phyloP scores from a whole-genome alignment of 495 filamentous ascomycete genomes.

The Poronia punctata region DNA sequence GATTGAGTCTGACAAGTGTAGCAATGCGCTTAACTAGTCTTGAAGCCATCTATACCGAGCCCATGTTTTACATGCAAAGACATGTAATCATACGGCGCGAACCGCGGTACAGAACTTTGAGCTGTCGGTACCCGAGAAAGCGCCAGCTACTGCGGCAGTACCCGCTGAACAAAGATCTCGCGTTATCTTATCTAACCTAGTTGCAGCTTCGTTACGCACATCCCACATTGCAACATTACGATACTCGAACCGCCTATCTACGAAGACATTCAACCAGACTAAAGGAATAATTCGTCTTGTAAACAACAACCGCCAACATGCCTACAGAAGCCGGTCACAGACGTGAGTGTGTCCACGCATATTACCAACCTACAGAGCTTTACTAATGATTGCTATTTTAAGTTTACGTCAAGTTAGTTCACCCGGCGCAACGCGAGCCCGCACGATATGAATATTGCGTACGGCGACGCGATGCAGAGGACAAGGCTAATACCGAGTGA shows the following conservation, averaged over 20 bases:
- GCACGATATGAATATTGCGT: too few relatives aligned
- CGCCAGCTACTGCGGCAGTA: too few relatives aligned
- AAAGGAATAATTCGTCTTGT: slow-evolving; percentile 6
- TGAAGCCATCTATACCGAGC: too few relatives aligned
- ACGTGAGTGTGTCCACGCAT: slow-evolving; percentile 48
- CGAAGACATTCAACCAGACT: neutral
- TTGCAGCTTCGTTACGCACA: slow-evolving; percentile 8
- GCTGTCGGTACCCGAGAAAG: too few relatives aligned
- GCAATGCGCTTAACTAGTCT: neutral
- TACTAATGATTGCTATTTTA: slow-evolving; percentile 24
- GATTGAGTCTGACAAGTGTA: neutral
- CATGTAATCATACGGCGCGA: too few relatives aligned
- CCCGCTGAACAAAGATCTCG: too few relatives aligned
- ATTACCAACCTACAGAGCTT: slow-evolving; percentile 1
- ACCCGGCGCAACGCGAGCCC: slow-evolving; percentile 25
- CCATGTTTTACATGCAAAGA: too few relatives aligned
- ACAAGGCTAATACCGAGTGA: slow-evolving; percentile 20
- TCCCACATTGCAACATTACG: slow-evolving; percentile 2
- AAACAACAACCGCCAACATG: slow-evolving; percentile 51
- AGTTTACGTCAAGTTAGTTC: slow-evolving; percentile 88
- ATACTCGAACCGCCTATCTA: too few relatives aligned
- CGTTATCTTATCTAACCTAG: slow-evolving; percentile 4
- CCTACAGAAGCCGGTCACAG: slow-evolving; percentile 71
- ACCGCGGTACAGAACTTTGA: too few relatives aligned
- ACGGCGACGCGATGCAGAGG: too few relatives aligned